Base-by-base conservation (phyloP, 371 early-diverging fungal species). In the Mortierella sp. region DNA sequence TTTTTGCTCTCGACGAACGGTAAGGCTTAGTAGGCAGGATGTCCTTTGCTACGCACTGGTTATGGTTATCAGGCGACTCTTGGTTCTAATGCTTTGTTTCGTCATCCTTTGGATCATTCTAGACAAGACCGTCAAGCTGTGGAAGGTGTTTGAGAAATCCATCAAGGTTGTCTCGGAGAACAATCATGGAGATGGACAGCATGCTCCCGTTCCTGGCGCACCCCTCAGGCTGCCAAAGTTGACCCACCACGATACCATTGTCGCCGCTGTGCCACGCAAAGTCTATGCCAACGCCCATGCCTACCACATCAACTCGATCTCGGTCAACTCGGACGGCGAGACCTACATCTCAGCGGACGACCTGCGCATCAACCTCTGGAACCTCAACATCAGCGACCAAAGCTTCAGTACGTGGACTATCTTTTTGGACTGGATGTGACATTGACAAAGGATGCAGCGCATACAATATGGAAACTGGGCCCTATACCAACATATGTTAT, bases 261-360 rank as follows among this genome's bases (percentile, higher is more conserved):
- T 98, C 77, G 97, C 98, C 4, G 98, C 99, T 43, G 95, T 96
- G 27, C 98, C 99, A 11, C 93, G 98, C 74, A 97, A 95, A 88
- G 95, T 97, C n/a, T 99, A 97, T 90, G 95, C 96, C 75, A 99
- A 99, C 90, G 99, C 99, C 41, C 99, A 99, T 88, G 96, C 98
- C 10, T 99, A 99, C 90, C 99, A 99, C 83, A 98, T 99, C 92
- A 99, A 99, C 92, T 99, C 99, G 54, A 97, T 99, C 76, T 98
- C 99, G 48, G 95, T 99, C 81, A 99, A 99, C 89, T 97, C 97
- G 70, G 99, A 98, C 88, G 96, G 95, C 68, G 99, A 99, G 84
- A 99, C 98, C 27, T 98, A 98, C 87, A 91, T 99, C 72, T 98
- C 98, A 56, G 97, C 99, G 38, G 99, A 99, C 88, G 99, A 99